A percentile compares a stretch with the other conserved stretches of the same genome.
Evolutionary conservation across 495 filamentous ascomycete genomes (phyloP).

Genomic region (Lentithecium fluviatile): DNA sequence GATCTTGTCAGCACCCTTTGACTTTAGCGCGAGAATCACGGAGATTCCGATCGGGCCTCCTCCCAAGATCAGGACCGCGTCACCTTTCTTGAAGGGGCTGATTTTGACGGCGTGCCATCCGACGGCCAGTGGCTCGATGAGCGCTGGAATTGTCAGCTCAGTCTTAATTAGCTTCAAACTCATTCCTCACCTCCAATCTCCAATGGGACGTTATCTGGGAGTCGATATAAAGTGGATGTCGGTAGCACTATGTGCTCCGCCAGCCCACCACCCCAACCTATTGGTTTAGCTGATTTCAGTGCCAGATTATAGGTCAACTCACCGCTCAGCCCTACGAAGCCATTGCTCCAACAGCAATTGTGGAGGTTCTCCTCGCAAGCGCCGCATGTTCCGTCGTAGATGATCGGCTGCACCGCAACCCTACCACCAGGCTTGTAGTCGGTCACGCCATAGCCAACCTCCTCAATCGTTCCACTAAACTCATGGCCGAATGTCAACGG

Average conservation of each 20-base stretch:
- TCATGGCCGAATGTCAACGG: constrained; percentile 64
- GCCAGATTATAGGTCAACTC: not conserved
- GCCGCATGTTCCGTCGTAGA: constrained; percentile 57
- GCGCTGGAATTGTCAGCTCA: constrained; percentile 39
- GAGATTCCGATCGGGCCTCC: constrained; percentile 64
- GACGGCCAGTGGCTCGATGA: constrained; percentile 63
- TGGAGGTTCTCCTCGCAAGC: constrained; percentile 52
- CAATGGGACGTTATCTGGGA: constrained; percentile 52
- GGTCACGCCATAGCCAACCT: constrained; percentile 55
- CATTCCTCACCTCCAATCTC: constrained; percentile 51
- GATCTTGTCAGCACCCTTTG: constrained; percentile 51
- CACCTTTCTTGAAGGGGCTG: constrained; percentile 51
- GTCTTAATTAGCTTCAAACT: not conserved
- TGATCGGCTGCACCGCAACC: constrained; percentile 60
- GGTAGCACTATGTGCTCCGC: constrained; percentile 57
- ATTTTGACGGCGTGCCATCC: constrained; percentile 65
- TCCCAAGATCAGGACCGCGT: constrained; percentile 57
- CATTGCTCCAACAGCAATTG: constrained; percentile 59
- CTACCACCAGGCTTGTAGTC: constrained; percentile 54
- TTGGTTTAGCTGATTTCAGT: not conserved
- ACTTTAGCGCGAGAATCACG: constrained; percentile 57
- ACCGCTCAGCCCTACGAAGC: constrained; percentile 61
- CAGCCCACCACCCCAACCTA: constrained; percentile 59
- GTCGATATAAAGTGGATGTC: constrained; percentile 43
- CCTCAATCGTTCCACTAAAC: constrained; percentile 59